Base-by-base conservation (phyloP, 2,329 filamentous ascomycete genomes). In the Beauveria sp. region DNA sequence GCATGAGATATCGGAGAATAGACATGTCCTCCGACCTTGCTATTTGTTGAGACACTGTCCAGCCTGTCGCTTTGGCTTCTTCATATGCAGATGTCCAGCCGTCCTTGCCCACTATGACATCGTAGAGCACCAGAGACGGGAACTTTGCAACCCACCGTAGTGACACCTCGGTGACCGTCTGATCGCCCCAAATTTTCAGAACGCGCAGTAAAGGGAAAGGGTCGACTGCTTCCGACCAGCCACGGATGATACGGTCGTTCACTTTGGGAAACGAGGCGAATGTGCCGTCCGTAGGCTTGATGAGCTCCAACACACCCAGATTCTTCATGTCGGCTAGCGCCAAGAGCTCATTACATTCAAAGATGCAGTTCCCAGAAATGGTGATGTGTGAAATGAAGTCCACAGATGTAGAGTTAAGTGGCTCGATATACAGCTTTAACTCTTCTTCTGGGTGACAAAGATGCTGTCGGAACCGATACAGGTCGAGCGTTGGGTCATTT, bases 131-230 rank as follows among this genome's bases (percentile, higher is more conserved):
- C 34, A 84, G 69, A 2, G 74, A 71, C 0, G 79, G 79, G 51
- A 83, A 79, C 4, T 66, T 68, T 10, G 72, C 67, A 3, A 78
- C 67, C 66, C 75, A 78, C 5, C 67, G 69, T 5, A 83, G 67
- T 1, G 77, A 79, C 6, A 70, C 64, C 6, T 69, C 65, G 0
- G 78, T 78, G 0, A 74, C 72, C 3, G 73, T 70, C 24, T 74
- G 66, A 37, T 75, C 69, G 0, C 77, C 75, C 75, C 76, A 76
- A 16, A 83, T 74, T 30, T 75, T 73, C 47, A 83, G 66, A 18
- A 82, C 68, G 5, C 80, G 73, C 47, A 83, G 71, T 4, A 75
- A 50, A 0, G 79, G 79, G 41, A 84, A 83, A 0, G 79, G 72
- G 9, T 72, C 66, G 0, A 70, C 64, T 41, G 70, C 69, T 51